Evolutionary conservation across 2,329 filamentous ascomycete genomes (phyloP).

Genomic region (Clonostachys byssicola): DNA sequence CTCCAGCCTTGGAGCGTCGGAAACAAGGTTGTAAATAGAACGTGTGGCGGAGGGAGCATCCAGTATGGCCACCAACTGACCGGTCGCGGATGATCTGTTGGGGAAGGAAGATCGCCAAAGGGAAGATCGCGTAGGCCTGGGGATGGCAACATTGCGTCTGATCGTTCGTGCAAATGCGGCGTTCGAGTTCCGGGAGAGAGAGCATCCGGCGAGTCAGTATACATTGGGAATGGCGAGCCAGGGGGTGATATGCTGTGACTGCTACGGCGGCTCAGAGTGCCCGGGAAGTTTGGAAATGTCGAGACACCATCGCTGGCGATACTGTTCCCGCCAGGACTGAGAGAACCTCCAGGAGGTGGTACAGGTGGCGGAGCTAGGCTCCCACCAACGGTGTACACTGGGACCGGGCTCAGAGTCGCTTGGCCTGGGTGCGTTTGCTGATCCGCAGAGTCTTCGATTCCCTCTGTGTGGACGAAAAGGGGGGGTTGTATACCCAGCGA

Average conservation of each 20-base stretch:
- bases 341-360: neutral
- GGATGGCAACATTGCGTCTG: slow-evolving; percentile 51
- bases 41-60: slow-evolving; percentile 66
- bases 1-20: slow-evolving; percentile 81
- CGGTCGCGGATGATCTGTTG: slow-evolving; percentile 32
- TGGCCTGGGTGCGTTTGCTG: slow-evolving; percentile 2
- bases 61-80: slow-evolving; percentile 80
- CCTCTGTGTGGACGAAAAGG: slow-evolving; percentile 4
- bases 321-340: neutral
- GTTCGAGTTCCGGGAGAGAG: slow-evolving; percentile 33
- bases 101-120: slow-evolving; percentile 36
- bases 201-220: slow-evolving; percentile 52
- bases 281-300: too few relatives aligned
- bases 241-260: slow-evolving; percentile 43
- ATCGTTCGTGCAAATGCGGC: slow-evolving; percentile 21
- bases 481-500: slow-evolving; percentile 1
- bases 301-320: neutral
- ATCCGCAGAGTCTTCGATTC: neutral
- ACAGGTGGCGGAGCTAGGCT: slow-evolving; percentile 34
- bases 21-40: slow-evolving; percentile 73
- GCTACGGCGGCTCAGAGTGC: slow-evolving; percentile 20
- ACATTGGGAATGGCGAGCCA: slow-evolving; percentile 64
- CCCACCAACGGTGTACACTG: slow-evolving; percentile 29
- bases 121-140: slow-evolving; percentile 36
- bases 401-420: slow-evolving; percentile 18